Evolutionary conservation across 306 rosid species (phyloP).

Genomic region (Citrullus amarus): DNA sequence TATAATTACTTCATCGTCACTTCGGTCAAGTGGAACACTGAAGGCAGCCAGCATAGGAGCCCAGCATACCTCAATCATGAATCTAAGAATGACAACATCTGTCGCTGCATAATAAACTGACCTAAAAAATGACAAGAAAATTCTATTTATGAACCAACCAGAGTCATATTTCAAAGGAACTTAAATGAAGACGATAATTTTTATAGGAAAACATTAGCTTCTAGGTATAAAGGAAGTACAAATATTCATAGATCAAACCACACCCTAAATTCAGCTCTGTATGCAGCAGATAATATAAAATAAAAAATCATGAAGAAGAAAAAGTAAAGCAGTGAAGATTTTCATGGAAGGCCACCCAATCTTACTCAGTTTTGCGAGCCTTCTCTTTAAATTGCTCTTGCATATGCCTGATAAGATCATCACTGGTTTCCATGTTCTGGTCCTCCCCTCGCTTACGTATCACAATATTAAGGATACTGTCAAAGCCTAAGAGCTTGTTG

Average conservation of each 20-base stretch:
- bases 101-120: constrained; percentile 95
- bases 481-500: constrained; percentile 79
- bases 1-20: constrained; percentile 83
- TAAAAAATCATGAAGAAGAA: not conserved
- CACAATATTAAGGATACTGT: constrained; percentile 84
- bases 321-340: not conserved
- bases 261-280: not conserved
- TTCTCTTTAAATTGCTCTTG: constrained; percentile 96
- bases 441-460: constrained; percentile 63
- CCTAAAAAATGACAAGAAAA: constrained; percentile 36
- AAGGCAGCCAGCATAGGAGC: constrained; percentile 99
- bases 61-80: constrained; percentile 99
- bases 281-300: not conserved
- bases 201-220: not conserved
- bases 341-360: constrained; percentile 11
- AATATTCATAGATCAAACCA: not conserved
- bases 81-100: constrained; percentile 81
- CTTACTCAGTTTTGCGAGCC: constrained; percentile 97
- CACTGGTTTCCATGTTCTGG: constrained; percentile 76
- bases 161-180: not conserved
- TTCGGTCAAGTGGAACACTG: constrained; percentile 98
- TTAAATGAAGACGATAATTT: not conserved
- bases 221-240: not conserved
- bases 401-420: constrained; percentile 91
- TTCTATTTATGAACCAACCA: not conserved